Evolutionary conservation across 345 rosid species (phyloP).

Genomic region (Erodium maritimum): DNA sequence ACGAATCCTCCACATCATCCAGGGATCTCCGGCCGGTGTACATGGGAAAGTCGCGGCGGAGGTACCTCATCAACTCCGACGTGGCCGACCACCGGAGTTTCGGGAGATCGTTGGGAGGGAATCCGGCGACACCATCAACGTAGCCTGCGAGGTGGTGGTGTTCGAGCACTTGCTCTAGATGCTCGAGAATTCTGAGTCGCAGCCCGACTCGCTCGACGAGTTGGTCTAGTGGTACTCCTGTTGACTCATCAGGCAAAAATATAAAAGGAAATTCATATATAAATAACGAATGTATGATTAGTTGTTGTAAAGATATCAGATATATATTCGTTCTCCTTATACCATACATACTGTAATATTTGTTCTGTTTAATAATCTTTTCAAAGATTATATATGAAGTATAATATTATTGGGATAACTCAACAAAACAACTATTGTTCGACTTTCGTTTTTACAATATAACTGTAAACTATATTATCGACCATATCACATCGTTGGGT

Average conservation of each 20-base stretch:
- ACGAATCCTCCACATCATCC: constrained; percentile 13
- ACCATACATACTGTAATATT: no score
- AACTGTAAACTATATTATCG: no score
- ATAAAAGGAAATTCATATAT: no score
- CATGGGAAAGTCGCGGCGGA: constrained; percentile 67
- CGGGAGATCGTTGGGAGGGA: constrained; percentile 29
- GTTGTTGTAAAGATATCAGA: no score
- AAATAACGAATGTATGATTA: no score
- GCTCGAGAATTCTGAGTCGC: constrained; percentile 68
- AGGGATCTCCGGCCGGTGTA: constrained; percentile 55
- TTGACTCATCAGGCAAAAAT: constrained; percentile 17
- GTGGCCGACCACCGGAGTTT: constrained; percentile 32
- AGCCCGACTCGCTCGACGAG: constrained; percentile 63
- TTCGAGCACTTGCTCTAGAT: constrained; percentile 96
- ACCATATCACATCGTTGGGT: no score
- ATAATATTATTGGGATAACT: no score
- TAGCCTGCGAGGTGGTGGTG: constrained; percentile 83
- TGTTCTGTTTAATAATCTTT: no score
- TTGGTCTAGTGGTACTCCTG: constrained; percentile 77
- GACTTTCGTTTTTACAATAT: no score
- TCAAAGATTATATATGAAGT: no score
- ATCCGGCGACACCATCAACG: constrained; percentile 22
- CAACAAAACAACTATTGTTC: no score
- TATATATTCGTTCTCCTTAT: no score
- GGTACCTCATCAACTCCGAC: constrained; percentile 53